These are phyloP conservation scores for Trametes elegans DNA, from an alignment of 768 basidiomycete species.

Conservation along the genomic window DNA sequence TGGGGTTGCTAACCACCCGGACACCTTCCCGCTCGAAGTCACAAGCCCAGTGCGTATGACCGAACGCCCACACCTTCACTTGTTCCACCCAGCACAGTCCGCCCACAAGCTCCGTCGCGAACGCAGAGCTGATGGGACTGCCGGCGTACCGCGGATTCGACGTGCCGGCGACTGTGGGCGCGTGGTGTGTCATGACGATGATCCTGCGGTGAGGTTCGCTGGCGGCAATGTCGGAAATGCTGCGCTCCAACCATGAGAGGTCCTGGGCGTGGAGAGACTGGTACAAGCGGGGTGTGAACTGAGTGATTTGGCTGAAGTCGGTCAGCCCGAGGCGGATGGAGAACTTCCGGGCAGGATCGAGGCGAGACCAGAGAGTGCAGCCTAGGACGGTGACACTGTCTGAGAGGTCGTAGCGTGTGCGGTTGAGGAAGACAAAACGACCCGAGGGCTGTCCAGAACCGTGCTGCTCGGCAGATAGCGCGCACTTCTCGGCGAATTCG, in stretches of 20 bases:
- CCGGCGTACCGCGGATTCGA: conserved; percentile 31
- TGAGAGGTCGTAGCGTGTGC: conserved; percentile 34
- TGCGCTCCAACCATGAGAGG: conserved; percentile 32
- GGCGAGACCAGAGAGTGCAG: conserved; percentile 39
- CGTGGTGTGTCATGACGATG: conserved; percentile 41
- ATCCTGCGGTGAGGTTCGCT: conserved; percentile 32
- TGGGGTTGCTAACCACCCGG: conserved; percentile 36
- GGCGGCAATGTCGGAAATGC: conserved; percentile 25
- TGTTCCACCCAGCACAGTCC: conserved; percentile 29
- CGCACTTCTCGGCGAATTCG: background rate
- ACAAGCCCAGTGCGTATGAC: conserved; percentile 41
- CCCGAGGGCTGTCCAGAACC: conserved; percentile 5
- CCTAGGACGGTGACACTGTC: conserved; percentile 37
- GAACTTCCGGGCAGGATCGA: conserved; percentile 30
- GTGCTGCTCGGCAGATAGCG: too few relatives aligned
- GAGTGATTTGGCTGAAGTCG: conserved; percentile 35
- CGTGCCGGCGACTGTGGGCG: conserved; percentile 37
- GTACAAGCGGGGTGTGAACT: conserved; percentile 27
- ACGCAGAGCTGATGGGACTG: conserved; percentile 29
- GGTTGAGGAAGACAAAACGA: conserved; percentile 34
- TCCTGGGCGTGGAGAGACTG: conserved; percentile 30
- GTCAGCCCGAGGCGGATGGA: conserved; percentile 29
- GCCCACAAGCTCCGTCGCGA: conserved; percentile 32
- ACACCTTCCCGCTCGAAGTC: conserved; percentile 35
- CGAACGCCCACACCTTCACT: conserved; percentile 38